Conservation (phyloP, 2,329 filamentous ascomycete genomes). For the Claviceps sp. region DNA sequence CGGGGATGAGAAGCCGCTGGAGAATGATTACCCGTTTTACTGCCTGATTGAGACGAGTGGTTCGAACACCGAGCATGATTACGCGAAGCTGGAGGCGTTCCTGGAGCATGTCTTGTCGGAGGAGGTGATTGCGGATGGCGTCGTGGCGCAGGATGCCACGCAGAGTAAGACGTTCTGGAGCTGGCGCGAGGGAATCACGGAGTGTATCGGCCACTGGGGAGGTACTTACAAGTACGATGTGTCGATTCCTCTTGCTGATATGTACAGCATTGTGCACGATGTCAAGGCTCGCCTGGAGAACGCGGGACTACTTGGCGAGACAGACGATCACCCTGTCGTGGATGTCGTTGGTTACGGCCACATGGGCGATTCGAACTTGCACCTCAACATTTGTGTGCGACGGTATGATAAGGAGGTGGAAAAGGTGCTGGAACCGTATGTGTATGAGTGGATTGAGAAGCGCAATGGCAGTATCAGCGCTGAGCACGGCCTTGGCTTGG, state of each 20-base stretch:
- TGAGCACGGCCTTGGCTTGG: conserved; percentile 85
- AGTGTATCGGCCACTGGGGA: conserved; percentile 78
- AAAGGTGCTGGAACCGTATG: conserved; percentile 77
- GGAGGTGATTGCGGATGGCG: conserved; percentile 77
- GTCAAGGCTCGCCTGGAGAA: conserved; percentile 57
- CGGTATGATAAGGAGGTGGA: conserved; percentile 81
- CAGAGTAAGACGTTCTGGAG: conserved; percentile 77
- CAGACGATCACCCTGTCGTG: conserved; percentile 64
- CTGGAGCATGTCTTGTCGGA: conserved; percentile 84
- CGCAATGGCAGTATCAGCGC: conserved; percentile 88
- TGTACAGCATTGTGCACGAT: conserved; percentile 85
- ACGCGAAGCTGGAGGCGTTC: conserved; percentile 79
- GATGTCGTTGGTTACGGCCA: conserved; percentile 94
- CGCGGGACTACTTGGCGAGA: conserved; percentile 65
- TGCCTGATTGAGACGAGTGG: conserved; percentile 94
- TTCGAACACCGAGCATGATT: conserved; percentile 86
- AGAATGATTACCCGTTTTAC: conserved; percentile 82
- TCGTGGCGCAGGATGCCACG: conserved; percentile 85
- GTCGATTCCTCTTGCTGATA: conserved; percentile 76
- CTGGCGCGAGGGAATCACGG: conserved; percentile 87
- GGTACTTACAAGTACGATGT: conserved; percentile 98
- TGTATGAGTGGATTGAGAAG: conserved; percentile 92
- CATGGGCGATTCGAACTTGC: conserved; percentile 94
- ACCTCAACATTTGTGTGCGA: conserved; percentile 77
- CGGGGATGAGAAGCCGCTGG: conserved; percentile 69